phyloP scores from a whole-genome alignment of 768 basidiomycete species.

The Tylopilus cervinicoccineus region DNA sequence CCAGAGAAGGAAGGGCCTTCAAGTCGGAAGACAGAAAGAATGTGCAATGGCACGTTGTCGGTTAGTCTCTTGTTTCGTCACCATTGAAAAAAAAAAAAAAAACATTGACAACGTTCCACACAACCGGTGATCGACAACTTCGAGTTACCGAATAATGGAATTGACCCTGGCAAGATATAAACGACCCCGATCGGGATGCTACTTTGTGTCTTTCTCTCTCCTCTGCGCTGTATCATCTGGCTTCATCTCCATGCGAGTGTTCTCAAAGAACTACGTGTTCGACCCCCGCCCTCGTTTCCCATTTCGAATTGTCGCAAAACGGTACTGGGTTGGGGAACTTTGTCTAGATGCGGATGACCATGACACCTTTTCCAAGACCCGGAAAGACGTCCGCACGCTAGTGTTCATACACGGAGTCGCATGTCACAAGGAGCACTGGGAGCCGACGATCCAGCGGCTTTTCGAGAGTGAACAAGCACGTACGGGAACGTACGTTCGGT shows the following conservation, averaged over 20 bases:
- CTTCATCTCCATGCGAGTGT: background rate
- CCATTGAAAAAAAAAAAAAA: no score
- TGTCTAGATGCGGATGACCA: background rate
- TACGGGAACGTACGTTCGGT: background rate
- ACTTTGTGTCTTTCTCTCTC: no score
- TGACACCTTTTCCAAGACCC: background rate
- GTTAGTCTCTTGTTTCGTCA: no score
- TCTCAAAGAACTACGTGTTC: constrained; percentile 4
- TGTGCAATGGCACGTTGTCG: no score
- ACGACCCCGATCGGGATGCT: no score
- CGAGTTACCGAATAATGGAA: no score
- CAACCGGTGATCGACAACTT: no score
- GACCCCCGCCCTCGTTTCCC: constrained; percentile 12
- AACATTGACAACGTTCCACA: no score
- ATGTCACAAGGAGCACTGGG: constrained; percentile 15
- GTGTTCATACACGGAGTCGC: constrained; percentile 5
- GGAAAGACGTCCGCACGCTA: background rate
- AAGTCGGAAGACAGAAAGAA: no score
- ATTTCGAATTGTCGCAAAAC: constrained; percentile 7
- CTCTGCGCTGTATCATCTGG: background rate
- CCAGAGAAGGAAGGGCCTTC: no score
- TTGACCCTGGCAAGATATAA: no score
- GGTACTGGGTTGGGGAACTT: constrained; percentile 4
- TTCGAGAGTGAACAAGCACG: background rate
- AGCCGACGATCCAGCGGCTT: background rate